Evolutionary conservation across 805 yeast genomes (phyloP).

Genomic region (Starmerella cellae): DNA sequence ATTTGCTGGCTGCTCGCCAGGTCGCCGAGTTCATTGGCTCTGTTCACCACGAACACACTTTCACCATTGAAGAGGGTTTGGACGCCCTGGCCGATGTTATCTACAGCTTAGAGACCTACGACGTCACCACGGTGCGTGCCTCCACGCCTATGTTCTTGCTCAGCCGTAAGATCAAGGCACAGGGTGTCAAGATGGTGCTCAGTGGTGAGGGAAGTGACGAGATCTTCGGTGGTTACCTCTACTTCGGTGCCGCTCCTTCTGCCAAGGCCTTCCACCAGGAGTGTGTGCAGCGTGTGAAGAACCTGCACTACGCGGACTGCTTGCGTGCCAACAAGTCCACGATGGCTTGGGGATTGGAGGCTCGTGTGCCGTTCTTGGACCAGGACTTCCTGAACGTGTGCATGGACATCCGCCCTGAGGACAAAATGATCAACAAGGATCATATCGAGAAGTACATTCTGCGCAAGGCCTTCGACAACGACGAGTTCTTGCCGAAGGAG

Average conservation of each 20-base stretch:
- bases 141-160: conserved; percentile 97
- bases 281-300: conserved; percentile 90
- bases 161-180: conserved; percentile 95
- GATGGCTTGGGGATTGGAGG: conserved; percentile 99
- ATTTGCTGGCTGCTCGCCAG: conserved; percentile 86
- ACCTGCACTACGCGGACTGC: conserved; percentile 95
- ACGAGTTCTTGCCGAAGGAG: conserved; percentile 88
- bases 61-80: conserved; percentile 91
- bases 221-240: conserved; percentile 95
- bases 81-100: conserved; percentile 93
- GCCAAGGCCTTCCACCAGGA: conserved; percentile 89
- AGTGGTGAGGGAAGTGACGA: conserved; percentile 99
- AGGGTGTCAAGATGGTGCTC: conserved; percentile 98
- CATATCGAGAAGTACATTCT: conserved; percentile 84
- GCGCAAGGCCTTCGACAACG: conserved; percentile 94
- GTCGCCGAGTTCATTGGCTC: conserved; percentile 95
- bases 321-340: conserved; percentile 98
- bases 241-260: conserved; percentile 93
- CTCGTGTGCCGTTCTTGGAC: conserved; percentile 98
- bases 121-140: conserved; percentile 97
- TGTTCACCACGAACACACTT: conserved; percentile 94
- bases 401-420: conserved; percentile 89
- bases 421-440: conserved; percentile 71
- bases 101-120: conserved; percentile 91
- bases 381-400: conserved; percentile 78